These are phyloP conservation scores for Pachyrhizus erosus DNA, from an alignment of 306 rosid species.

Conservation along the genomic window DNA sequence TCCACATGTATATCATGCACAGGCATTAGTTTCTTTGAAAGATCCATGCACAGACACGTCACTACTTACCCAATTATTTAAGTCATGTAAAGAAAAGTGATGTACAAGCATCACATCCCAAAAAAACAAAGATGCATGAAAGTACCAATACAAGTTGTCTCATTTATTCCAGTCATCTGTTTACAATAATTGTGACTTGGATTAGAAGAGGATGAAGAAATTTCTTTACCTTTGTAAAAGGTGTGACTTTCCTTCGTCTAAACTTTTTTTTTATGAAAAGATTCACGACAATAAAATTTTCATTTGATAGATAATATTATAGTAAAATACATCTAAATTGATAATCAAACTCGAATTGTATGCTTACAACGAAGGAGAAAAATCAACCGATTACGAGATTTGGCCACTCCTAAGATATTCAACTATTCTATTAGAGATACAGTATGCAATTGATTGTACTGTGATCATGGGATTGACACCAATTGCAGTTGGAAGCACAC, in stretches of 20 bases:
- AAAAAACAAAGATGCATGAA: background rate
- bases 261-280: background rate
- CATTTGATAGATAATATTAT: background rate
- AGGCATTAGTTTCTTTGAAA: background rate
- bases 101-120: background rate
- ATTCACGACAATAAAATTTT: background rate
- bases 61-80: background rate
- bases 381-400: background rate
- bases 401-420: slow-evolving; percentile 19
- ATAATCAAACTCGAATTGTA: background rate
- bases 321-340: background rate
- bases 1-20: background rate
- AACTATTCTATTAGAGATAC: slow-evolving; percentile 40
- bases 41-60: background rate
- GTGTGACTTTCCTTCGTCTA: background rate
- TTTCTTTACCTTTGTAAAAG: too few species aligned
- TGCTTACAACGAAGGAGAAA: background rate
- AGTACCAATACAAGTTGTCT: too few species aligned
- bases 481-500: slow-evolving; percentile 78
- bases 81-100: background rate
- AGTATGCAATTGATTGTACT: slow-evolving; percentile 72
- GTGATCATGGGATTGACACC: slow-evolving; percentile 95
- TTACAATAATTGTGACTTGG: too few species aligned
- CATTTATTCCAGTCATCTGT: too few species aligned
- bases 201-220: too few species aligned